Evolutionary conservation across 2,329 filamentous ascomycete genomes (phyloP).

Genomic region (Pestalotiopsis sp.): DNA sequence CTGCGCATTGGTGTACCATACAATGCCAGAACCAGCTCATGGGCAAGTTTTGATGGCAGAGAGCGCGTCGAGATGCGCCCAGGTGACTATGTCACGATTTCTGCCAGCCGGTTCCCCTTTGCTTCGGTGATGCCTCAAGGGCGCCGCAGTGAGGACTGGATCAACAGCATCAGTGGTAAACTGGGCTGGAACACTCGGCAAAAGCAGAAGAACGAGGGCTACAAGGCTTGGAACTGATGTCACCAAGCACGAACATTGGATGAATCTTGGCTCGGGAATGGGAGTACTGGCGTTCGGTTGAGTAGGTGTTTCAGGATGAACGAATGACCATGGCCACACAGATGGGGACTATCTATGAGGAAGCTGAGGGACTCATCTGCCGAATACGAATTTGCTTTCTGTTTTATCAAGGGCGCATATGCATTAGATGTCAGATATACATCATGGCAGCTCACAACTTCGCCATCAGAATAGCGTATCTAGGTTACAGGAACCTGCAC

Average conservation of each 20-base stretch:
- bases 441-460: no score
- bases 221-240: constrained; percentile 46
- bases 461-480: no score
- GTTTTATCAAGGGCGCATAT: no score
- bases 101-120: constrained; percentile 79
- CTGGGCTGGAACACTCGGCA: constrained; percentile 82
- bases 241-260: background rate
- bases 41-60: constrained; percentile 97
- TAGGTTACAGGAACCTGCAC: no score
- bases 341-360: no score
- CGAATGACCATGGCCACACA: no score
- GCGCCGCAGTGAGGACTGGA: constrained; percentile 75
- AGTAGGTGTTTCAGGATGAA: no score
- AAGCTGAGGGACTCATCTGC: no score
- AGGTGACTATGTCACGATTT: constrained; percentile 85
- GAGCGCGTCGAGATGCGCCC: constrained; percentile 80
- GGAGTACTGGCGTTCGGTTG: no score
- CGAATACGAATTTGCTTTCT: no score
- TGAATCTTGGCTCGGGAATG: background rate
- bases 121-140: constrained; percentile 74
- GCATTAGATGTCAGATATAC: no score
- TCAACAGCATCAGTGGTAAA: constrained; percentile 79
- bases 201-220: constrained; percentile 69
- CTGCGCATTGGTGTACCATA: constrained; percentile 93
- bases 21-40: constrained; percentile 83